A percentile compares a stretch with the other conserved stretches of the same genome.
These are phyloP conservation scores for Phoma sp. DNA, from an alignment of 2,329 filamentous ascomycete species.

Conservation along the genomic window DNA sequence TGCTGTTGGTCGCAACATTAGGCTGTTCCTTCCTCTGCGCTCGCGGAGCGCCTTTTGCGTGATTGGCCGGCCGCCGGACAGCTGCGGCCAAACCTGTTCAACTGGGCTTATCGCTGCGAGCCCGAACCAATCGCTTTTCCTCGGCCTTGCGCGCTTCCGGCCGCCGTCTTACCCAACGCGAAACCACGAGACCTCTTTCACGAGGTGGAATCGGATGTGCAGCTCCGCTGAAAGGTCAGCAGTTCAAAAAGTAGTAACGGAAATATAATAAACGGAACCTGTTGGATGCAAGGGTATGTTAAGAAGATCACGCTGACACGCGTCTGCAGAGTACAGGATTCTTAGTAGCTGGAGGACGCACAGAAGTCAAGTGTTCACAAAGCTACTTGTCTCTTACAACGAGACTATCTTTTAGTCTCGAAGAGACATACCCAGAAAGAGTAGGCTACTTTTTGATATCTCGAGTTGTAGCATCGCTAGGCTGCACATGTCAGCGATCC, in stretches of 20 bases:
- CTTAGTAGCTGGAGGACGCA: background rate
- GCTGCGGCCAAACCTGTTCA: constrained; percentile 1
- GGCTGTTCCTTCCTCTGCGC: constrained; percentile 16
- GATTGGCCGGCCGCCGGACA: constrained; percentile 14
- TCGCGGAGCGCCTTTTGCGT: constrained; percentile 1
- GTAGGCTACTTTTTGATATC: too few species aligned
- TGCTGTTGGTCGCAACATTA: constrained; percentile 12
- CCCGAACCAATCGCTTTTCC: constrained; percentile 12
- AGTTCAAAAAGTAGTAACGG: background rate
- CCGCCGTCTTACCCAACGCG: constrained; percentile 2
- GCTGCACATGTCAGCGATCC: constrained; percentile 29
- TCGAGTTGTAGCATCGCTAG: background rate
- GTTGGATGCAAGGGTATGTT: background rate
- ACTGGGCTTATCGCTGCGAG: too few species aligned
- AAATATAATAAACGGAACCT: background rate
- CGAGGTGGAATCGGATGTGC: constrained; percentile 1
- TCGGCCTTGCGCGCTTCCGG: constrained; percentile 4
- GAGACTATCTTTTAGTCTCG: too few species aligned
- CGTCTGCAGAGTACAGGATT: background rate
- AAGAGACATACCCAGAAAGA: too few species aligned
- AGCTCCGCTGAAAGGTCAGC: background rate
- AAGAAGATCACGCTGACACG: background rate
- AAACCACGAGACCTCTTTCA: constrained; percentile 12
- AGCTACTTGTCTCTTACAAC: too few species aligned
- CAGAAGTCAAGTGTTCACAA: too few species aligned